Evolutionary conservation across 148 eudicot species (phyloP), one percentile per base, ranked within the genome.

Genomic region (Dysphania ambrosioides): DNA sequence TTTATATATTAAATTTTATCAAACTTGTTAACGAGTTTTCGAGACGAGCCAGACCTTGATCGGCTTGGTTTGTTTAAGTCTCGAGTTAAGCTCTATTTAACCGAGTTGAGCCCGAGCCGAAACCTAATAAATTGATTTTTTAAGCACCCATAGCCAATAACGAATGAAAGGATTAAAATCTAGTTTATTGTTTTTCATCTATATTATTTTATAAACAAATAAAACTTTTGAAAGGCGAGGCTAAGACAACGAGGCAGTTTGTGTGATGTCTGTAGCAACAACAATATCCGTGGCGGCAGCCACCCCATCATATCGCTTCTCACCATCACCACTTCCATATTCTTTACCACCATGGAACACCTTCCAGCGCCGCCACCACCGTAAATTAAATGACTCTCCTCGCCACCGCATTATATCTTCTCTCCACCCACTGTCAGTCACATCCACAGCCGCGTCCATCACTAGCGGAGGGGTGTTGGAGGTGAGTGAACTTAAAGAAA

Each of bases 401-500:
- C 55, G 19, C 59, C 40, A n/a, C n/a, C n/a, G n/a, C n/a, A n/a
- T n/a, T n/a, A n/a, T n/a, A n/a, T 71, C 67, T 60, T 35, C 30
- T 31, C 55, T 10, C 59, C 40, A 5, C 68, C n/a, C 7, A 12
- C 70, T 53, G 58, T 6, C 71, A 12, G 10, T 41, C n/a, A 4
- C 16, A 24, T 26, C 21, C 55, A 21, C 55, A 11, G 15, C 15
- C 42, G 44, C 41, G 23, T 18, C 30, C 16, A 27, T 26, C 16
- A 27, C 77, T 64, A 40, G 55, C 72, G 62, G 35, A 9, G 81
- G 72, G 31, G 77, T 83, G 64, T 31, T 88, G 72, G 86, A 82
- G 68, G 87, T 93, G 64, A 66, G 62, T 16, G 89, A 91, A 68
- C 86, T 91, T 35, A 85, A 83, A 49, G 80, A 79, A 68, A 85